These are phyloP conservation scores for Boletellus sp. DNA, from an alignment of 768 basidiomycete species.

Conservation along the genomic window DNA sequence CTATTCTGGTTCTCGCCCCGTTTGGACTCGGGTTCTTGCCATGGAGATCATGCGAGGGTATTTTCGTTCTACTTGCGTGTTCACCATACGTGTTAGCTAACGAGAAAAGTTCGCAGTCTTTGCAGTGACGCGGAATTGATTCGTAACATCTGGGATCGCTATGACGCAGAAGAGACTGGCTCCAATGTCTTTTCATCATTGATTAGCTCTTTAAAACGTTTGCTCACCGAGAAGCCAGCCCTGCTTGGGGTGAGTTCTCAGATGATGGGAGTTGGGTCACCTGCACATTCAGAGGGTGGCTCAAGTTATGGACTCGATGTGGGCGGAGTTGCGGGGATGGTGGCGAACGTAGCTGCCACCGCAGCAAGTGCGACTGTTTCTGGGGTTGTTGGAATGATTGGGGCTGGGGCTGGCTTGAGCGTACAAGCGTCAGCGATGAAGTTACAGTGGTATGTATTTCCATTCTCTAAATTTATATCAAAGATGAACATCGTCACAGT, in stretches of 20 bases:
- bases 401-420: conserved; percentile 64
- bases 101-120: conserved; percentile 40
- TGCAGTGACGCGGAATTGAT: conserved; percentile 80
- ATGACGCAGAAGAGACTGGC: conserved; percentile 57
- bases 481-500: conserved; percentile 39
- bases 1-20: conserved; percentile 43
- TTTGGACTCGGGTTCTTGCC: conserved; percentile 88
- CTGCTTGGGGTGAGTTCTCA: conserved; percentile 76
- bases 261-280: conserved; percentile 77
- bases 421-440: conserved; percentile 78
- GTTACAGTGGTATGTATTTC: conserved; percentile 70
- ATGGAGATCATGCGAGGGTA: conserved; percentile 92
- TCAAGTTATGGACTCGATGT: conserved; percentile 56
- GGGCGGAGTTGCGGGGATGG: conserved; percentile 73
- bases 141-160: conserved; percentile 74
- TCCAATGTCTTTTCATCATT: conserved; percentile 75
- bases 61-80: conserved; percentile 2
- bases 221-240: conserved; percentile 85
- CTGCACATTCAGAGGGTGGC: conserved; percentile 29
- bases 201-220: conserved; percentile 77
- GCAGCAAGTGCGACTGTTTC: conserved; percentile 82
- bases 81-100: background rate
- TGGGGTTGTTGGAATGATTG: conserved; percentile 85
- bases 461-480: background rate
- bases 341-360: conserved; percentile 75